Evolutionary conservation across 129 eudicot species (phyloP).

Genomic region (Scalesia atractyloides): DNA sequence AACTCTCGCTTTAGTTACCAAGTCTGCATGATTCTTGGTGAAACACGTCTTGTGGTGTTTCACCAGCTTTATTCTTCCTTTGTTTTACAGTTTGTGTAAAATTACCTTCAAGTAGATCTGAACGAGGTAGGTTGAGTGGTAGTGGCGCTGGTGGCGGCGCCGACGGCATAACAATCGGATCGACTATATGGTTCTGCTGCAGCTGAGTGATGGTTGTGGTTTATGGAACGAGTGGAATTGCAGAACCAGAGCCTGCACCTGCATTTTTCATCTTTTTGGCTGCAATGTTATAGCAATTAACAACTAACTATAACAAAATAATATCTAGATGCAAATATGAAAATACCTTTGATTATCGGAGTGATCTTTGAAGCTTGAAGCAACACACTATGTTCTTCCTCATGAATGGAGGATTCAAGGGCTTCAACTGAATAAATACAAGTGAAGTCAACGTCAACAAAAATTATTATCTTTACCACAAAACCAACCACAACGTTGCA

Average conservation of each 20-base stretch:
- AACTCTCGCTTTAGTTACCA: too few relatives aligned
- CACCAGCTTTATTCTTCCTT: too few relatives aligned
- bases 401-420: too few relatives aligned
- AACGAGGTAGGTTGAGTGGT: conserved; percentile 17
- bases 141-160: conserved; percentile 20
- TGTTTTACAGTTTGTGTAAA: too few relatives aligned
- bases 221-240: not conserved
- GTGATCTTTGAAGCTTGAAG: not conserved
- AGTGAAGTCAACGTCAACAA: not conserved
- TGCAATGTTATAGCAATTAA: too few relatives aligned
- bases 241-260: not conserved
- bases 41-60: too few relatives aligned
- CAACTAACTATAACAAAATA: too few relatives aligned
- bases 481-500: too few relatives aligned
- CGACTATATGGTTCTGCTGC: not conserved
- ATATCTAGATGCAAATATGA: too few relatives aligned
- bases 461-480: too few relatives aligned
- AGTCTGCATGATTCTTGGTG: too few relatives aligned
- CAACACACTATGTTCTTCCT: not conserved
- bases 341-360: not conserved
- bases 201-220: not conserved
- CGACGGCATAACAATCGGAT: not conserved
- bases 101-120: conserved; percentile 24
- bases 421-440: not conserved
- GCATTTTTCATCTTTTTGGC: not conserved